Evolutionary conservation across 1,284 basidiomycete species (phyloP).

Genomic region (Boletus semigastroideus): DNA sequence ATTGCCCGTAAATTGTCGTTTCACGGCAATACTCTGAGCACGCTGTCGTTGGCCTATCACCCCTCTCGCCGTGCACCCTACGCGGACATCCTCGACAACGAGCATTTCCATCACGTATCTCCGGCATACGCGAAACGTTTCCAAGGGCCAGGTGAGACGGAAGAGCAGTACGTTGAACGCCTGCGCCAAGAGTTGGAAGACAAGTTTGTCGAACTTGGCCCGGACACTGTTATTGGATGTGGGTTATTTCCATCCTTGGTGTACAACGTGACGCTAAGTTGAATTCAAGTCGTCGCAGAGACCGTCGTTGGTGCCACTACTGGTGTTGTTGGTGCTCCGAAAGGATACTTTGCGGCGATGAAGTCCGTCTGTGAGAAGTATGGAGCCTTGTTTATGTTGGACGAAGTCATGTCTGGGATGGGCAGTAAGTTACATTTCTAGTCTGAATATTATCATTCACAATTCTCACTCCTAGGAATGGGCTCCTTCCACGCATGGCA

Average conservation of each 20-base stretch:
- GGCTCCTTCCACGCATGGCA: conserved; percentile 86
- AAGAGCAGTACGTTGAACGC: conserved; percentile 75
- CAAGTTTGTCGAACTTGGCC: conserved; percentile 79
- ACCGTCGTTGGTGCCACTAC: conserved; percentile 82
- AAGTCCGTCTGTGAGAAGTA: conserved; percentile 86
- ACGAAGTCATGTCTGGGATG: conserved; percentile 88
- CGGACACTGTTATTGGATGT: conserved; percentile 80
- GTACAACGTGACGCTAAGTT: conserved; percentile 7
- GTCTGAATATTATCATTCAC: conserved; percentile 5
- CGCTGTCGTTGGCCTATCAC: conserved; percentile 66
- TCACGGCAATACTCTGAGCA: conserved; percentile 81
- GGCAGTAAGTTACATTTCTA: conserved; percentile 53
- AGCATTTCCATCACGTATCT: conserved; percentile 77
- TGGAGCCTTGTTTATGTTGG: conserved; percentile 82
- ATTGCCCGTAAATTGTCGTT: conserved; percentile 80
- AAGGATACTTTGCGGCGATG: conserved; percentile 82
- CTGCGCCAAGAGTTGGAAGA: conserved; percentile 77
- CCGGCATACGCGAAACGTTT: conserved; percentile 85
- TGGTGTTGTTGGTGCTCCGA: conserved; percentile 72
- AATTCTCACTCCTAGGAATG: conserved; percentile 53
- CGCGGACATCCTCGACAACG: conserved; percentile 57
- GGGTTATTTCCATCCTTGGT: conserved; percentile 28
- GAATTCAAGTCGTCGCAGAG: conserved; percentile 72
- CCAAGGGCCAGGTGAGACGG: conserved; percentile 64
- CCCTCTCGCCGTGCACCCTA: conserved; percentile 67